phyloP scores from a whole-genome alignment of 257 asterid genomes.

The Solanum gracilifrons region DNA sequence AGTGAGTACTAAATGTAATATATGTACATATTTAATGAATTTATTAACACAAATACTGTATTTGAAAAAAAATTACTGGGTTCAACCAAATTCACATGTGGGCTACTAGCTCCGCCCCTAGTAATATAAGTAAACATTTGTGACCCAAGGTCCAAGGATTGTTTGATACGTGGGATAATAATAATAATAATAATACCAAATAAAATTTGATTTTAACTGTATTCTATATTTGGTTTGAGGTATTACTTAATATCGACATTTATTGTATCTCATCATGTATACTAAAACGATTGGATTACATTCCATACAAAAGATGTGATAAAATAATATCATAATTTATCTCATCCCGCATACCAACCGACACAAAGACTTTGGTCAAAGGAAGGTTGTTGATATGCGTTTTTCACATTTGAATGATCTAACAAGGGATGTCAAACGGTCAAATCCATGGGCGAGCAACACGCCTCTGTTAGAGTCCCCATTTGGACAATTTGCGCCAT shows the following conservation, averaged over 20 bases:
- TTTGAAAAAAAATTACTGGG: too few relatives aligned
- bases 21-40: too few relatives aligned
- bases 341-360: not conserved
- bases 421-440: not conserved
- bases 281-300: not conserved
- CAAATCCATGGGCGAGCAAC: not conserved
- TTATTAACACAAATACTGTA: fast-evolving
- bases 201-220: not conserved
- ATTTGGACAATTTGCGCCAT: too few relatives aligned
- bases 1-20: too few relatives aligned
- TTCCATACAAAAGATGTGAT: not conserved
- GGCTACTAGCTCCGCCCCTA: not conserved
- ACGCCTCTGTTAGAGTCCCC: not conserved
- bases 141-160: not conserved
- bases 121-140: too few relatives aligned
- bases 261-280: not conserved
- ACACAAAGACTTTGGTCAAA: not conserved
- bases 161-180: not conserved
- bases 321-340: not conserved
- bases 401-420: not conserved
- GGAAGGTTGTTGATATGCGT: not conserved
- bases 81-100: not conserved
- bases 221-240: not conserved
- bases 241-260: not conserved
- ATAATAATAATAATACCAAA: not conserved